Evolutionary conservation across 495 filamentous ascomycete genomes (phyloP), one percentile per base, ranked within the genome.

Genomic region (Hypoxylon trugodes): DNA sequence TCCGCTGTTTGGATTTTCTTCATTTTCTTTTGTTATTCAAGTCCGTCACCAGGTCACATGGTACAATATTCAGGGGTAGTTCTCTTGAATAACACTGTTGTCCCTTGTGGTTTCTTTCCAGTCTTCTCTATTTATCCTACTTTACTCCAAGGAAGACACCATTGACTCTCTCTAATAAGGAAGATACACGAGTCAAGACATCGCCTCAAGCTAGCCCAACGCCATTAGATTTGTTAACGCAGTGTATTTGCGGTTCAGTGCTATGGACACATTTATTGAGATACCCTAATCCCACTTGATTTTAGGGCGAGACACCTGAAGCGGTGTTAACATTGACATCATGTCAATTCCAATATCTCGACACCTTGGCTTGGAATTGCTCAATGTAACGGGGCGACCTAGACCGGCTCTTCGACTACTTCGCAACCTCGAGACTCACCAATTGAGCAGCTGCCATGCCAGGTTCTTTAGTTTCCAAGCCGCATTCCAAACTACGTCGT

Each of bases 271-370:
- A 10, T 2, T 24, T n/a, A 4, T 21, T 19, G 6, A 41, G 25
- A 41, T 15, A 21, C 26, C 28, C 9, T 4, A 26, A 48, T 54
- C 28, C 41, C 19, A 32, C 3, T 55, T 54, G 25, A 56, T 37
- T 16, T 18, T 25, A 48, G 52, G 40, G 33, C 33, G 6, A 24
- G 18, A 35, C 8, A 21, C n/a, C n/a, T n/a, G n/a, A n/a, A n/a
- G 6, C 40, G 9, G 12, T 6, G 28, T 21, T 3, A 3, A 13
- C 21, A 43, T 10, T 36, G n/a, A 49, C 26, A 26, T 13, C 37
- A 68, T 68, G 65, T 68, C 65, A 8, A 56, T 46, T 16, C 36
- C 65, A 49, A 50, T 49, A n/a, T 41, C 43, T 33, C 33, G 54
- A 48, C 59, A 45, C 12, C 13, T 64, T 10, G 49, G 65, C 2